Conservation (phyloP, 805 yeast genomes). For the Dipodascus geniculatus region DNA sequence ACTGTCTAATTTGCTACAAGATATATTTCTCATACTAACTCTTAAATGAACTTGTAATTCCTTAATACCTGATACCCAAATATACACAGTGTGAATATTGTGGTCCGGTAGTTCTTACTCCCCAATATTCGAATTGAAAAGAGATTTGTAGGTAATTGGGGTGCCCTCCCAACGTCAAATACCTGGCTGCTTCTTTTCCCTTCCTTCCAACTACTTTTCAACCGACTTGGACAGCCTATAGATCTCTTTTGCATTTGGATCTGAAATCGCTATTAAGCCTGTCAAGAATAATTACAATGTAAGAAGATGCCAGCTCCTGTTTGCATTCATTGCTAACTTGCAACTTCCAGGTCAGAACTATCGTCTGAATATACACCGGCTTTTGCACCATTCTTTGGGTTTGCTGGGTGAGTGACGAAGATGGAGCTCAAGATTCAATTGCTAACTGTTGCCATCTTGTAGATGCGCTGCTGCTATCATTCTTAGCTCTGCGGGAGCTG, state of each 20-base stretch:
- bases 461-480: slow-evolving; percentile 85
- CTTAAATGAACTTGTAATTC: too few relatives aligned
- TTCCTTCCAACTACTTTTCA: background rate
- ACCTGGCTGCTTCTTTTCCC: background rate
- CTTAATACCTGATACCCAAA: too few relatives aligned
- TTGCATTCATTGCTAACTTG: background rate
- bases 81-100: background rate
- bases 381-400: slow-evolving; percentile 95
- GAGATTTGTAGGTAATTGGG: background rate
- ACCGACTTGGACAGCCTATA: background rate
- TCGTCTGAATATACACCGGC: slow-evolving; percentile 65
- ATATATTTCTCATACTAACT: too few relatives aligned
- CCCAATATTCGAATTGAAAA: background rate
- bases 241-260: too few relatives aligned
- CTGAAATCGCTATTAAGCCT: background rate
- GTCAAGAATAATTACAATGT: background rate
- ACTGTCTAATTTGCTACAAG: background rate
- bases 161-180: background rate
- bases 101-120: background rate
- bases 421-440: background rate
- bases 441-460: background rate
- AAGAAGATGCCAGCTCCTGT: background rate
- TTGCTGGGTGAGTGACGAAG: slow-evolving; percentile 55
- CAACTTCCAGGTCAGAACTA: slow-evolving; percentile 25
- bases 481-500: slow-evolving; percentile 93